Evolutionary conservation across 106 monocot genomes (phyloP).

Genomic region (Agapanthus africanus): DNA sequence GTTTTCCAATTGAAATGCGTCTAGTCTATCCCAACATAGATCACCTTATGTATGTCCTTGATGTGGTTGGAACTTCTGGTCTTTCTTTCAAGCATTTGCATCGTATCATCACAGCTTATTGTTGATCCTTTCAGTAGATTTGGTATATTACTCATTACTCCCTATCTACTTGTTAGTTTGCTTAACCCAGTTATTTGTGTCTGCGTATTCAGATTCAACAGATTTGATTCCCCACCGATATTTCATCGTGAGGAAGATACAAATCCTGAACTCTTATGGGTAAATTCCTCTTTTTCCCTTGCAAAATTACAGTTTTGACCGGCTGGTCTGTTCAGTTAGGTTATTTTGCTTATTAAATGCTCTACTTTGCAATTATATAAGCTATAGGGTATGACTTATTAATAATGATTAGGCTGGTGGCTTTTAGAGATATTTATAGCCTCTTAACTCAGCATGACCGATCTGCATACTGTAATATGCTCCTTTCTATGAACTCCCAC

Average conservation of each 20-base stretch:
- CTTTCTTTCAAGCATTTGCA: neutral
- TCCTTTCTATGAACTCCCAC: neutral
- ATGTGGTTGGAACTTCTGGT: neutral
- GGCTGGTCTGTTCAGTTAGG: neutral
- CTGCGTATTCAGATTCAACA: constrained; percentile 44
- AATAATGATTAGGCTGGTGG: neutral
- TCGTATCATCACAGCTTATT: neutral
- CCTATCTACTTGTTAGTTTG: constrained; percentile 7
- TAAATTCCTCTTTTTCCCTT: constrained; percentile 11
- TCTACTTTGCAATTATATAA: neutral
- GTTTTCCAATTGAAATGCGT: constrained; percentile 97
- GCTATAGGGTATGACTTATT: neutral
- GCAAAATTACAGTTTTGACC: neutral
- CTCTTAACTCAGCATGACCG: too few relatives aligned
- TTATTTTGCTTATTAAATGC: neutral
- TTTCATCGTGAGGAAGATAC: constrained; percentile 94
- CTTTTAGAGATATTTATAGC: neutral
- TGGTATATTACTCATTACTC: neutral
- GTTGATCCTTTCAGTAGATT: neutral
- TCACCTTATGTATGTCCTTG: constrained; percentile 76
- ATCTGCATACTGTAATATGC: neutral
- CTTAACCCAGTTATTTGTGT: neutral
- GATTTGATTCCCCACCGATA: constrained; percentile 92
- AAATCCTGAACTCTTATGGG: constrained; percentile 83
- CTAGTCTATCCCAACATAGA: constrained; percentile 91